Conservation (phyloP, 345 rosid species). For the Excoecaria agallocha region DNA sequence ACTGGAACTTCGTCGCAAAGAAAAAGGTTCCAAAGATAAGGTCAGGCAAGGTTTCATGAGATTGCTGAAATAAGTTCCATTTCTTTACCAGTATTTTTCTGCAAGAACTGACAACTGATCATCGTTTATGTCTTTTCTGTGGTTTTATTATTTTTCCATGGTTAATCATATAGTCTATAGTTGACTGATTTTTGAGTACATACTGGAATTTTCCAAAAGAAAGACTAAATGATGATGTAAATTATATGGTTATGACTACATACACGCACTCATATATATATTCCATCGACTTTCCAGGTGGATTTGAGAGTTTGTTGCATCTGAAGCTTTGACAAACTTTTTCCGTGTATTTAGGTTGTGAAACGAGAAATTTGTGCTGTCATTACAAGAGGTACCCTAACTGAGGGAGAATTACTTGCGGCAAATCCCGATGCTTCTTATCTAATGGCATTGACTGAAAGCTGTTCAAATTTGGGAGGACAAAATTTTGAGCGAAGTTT, state of each 20-base stretch:
- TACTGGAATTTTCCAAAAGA: neutral
- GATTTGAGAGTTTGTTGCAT: neutral
- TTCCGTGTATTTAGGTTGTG: slow-evolving; percentile 65
- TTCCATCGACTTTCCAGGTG: neutral
- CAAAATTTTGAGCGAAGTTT: slow-evolving; percentile 44
- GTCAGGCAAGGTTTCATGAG: slow-evolving; percentile 26
- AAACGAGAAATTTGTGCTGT: slow-evolving; percentile 95
- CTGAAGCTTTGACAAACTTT: slow-evolving; percentile 20
- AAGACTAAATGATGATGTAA: neutral
- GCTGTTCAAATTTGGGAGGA: slow-evolving; percentile 26
- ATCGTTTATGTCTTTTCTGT: neutral
- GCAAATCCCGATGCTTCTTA: slow-evolving; percentile 91
- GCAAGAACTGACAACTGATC: neutral
- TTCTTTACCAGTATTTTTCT: neutral
- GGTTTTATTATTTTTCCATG: neutral
- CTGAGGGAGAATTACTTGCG: slow-evolving; percentile 82
- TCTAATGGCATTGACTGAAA: slow-evolving; percentile 80
- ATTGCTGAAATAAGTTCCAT: neutral
- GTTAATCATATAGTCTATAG: neutral
- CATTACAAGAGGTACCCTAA: slow-evolving; percentile 87
- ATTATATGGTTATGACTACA: neutral
- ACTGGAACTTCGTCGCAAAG: slow-evolving; percentile 85
- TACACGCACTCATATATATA: too few relatives aligned
- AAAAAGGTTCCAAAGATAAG: slow-evolving; percentile 90
- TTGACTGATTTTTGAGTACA: neutral